Percentiles rank a stretch among this genome's conserved stretches.
phyloP scores from a whole-genome alignment of 1,139 yeast genomes.

The Debaryomyces fabryi region DNA sequence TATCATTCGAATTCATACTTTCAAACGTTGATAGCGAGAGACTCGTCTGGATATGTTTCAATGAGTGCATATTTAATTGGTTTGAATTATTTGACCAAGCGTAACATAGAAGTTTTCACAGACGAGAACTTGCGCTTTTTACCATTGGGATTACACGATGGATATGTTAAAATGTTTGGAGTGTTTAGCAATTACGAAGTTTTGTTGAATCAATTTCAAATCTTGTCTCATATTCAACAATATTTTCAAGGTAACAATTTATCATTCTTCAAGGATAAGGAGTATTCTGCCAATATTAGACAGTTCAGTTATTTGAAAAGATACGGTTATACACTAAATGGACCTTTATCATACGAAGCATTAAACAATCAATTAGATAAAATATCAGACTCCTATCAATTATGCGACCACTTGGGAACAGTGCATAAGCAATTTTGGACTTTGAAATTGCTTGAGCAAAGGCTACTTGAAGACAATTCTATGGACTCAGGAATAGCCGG shows the following conservation, averaged over 20 bases:
- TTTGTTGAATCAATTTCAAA: constrained; percentile 43
- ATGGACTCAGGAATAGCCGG: background rate
- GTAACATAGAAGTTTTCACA: constrained; percentile 14
- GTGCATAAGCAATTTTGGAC: constrained; percentile 26
- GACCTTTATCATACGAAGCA: constrained; percentile 26
- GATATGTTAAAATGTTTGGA: constrained; percentile 29
- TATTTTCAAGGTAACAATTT: background rate
- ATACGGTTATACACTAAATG: constrained; percentile 39
- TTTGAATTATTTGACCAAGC: constrained; percentile 29
- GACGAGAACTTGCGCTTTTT: constrained; percentile 10
- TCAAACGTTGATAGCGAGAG: constrained; percentile 42
- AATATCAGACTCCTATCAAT: constrained; percentile 19
- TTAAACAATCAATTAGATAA: constrained; percentile 21
- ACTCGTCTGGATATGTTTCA: constrained; percentile 38
- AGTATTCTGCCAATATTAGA: background rate
- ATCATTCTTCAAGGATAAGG: background rate
- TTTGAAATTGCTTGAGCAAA: constrained; percentile 28
- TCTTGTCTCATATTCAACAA: constrained; percentile 29
- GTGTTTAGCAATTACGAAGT: constrained; percentile 28
- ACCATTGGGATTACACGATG: constrained; percentile 33
- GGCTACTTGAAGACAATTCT: constrained; percentile 9
- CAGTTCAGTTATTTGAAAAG: constrained; percentile 32
- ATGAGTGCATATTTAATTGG: constrained; percentile 37
- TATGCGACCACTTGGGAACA: constrained; percentile 19
- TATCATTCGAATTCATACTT: constrained; percentile 36